These are phyloP conservation scores for Epicoccum nigrum DNA, from an alignment of 2,329 filamentous ascomycete genomes.

Conservation along the genomic window DNA sequence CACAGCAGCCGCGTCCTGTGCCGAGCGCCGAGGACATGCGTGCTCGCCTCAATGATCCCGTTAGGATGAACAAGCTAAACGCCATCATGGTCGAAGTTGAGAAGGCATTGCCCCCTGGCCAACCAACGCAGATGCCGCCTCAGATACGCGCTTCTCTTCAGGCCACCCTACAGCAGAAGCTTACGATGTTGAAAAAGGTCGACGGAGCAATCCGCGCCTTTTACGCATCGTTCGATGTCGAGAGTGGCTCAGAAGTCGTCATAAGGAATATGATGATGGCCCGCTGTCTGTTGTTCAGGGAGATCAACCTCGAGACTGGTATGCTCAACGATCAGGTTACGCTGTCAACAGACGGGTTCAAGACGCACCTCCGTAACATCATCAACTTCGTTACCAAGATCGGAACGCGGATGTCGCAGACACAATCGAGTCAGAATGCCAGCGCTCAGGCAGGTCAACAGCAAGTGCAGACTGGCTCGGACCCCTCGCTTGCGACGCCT, in stretches of 20 bases:
- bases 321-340: conserved; percentile 39
- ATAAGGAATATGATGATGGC: conserved; percentile 36
- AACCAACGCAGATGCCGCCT: conserved; percentile 30
- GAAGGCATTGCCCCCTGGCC: conserved; percentile 29
- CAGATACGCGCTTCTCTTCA: conserved; percentile 33
- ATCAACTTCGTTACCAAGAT: conserved; percentile 39
- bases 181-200: conserved; percentile 35
- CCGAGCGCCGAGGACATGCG: conserved; percentile 33
- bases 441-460: conserved; percentile 22
- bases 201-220: conserved; percentile 42
- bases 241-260: conserved; percentile 30
- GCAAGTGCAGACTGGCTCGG: conserved; percentile 23
- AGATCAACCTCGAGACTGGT: conserved; percentile 37
- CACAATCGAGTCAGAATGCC: conserved; percentile 25
- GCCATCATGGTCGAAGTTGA: conserved; percentile 39
- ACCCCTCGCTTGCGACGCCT: conserved; percentile 6
- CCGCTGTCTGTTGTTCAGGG: conserved; percentile 34
- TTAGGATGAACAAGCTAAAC: conserved; percentile 33
- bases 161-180: conserved; percentile 33
- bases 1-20: conserved; percentile 31
- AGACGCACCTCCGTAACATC: conserved; percentile 30
- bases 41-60: conserved; percentile 36
- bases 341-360: conserved; percentile 38
- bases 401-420: conserved; percentile 30
- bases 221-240: conserved; percentile 33